Evolutionary conservation across 345 rosid genomes (phyloP).

Genomic region (Brassica cretica): DNA sequence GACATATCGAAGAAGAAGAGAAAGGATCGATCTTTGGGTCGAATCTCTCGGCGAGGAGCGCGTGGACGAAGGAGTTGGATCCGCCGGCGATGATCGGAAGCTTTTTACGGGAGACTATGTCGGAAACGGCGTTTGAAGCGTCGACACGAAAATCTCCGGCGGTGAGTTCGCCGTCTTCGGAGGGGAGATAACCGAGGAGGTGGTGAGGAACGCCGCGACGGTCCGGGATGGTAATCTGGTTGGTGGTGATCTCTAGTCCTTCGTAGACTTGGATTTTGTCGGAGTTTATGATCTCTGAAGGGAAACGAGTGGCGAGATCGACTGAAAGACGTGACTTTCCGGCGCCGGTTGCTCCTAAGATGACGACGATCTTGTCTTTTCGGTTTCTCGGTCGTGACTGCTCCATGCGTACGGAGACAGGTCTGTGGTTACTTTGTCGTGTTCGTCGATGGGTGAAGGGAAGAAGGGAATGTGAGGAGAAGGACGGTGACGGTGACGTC

Average conservation of each 20-base stretch:
- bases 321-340: background rate
- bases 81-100: background rate
- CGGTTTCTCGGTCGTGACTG: background rate
- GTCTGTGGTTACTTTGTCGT: background rate
- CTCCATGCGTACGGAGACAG: constrained; percentile 5
- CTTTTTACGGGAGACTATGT: background rate
- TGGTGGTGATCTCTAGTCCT: background rate
- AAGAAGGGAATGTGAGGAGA: background rate
- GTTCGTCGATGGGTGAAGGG: background rate
- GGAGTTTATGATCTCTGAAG: background rate
- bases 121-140: background rate
- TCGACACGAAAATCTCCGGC: background rate
- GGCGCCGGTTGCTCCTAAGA: constrained; percentile 10
- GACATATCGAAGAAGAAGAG: background rate
- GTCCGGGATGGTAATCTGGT: background rate
- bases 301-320: background rate
- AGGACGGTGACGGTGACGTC: background rate
- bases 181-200: background rate
- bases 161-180: background rate
- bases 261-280: constrained; percentile 1
- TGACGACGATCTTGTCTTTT: background rate
- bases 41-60: background rate
- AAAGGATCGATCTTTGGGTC: background rate
- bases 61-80: constrained; percentile 3
- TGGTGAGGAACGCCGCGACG: constrained; percentile 4